Evolutionary conservation across 2,329 filamentous ascomycete genomes (phyloP).

Genomic region (Rhynchosporium agropyri): DNA sequence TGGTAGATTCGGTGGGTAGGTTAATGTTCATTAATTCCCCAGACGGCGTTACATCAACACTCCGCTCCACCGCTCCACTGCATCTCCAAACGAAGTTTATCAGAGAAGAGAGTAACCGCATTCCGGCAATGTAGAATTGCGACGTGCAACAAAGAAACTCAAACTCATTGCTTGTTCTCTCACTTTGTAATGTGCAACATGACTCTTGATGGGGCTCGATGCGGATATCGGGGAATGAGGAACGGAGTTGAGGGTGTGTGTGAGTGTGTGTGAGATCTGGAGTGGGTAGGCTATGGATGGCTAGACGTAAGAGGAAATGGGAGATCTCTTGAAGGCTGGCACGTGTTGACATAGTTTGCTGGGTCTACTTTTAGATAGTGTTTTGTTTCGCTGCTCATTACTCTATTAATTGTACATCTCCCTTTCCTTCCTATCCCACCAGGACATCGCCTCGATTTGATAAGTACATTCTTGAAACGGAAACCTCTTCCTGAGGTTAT

Average conservation of each 20-base stretch:
- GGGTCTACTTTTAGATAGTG: background rate
- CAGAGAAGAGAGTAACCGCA: background rate
- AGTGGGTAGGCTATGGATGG: background rate
- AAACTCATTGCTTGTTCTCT: too few species aligned
- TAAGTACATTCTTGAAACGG: conserved; percentile 14
- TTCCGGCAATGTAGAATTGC: conserved; percentile 13
- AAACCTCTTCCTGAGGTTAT: conserved; percentile 3
- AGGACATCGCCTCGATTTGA: conserved; percentile 14
- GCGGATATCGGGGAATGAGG: background rate
- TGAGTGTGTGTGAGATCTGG: background rate
- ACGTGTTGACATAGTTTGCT: background rate
- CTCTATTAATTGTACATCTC: conserved; percentile 12
- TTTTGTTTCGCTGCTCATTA: conserved; percentile 11
- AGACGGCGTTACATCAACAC: too few species aligned
- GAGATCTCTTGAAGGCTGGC: background rate
- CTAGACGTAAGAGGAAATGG: background rate
- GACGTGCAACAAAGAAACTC: conserved; percentile 9
- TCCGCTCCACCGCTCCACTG: too few species aligned
- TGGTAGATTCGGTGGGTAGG: too few species aligned
- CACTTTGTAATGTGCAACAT: conserved; percentile 19
- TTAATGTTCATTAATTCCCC: too few species aligned
- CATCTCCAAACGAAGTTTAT: too few species aligned
- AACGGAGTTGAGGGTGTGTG: background rate
- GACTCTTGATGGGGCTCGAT: background rate
- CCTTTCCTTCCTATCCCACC: background rate